A percentile compares a stretch with the other conserved stretches of the same genome.
Evolutionary conservation across 164 flowering plant species (phyloP).

Genomic region (Stephania cephalantha): DNA sequence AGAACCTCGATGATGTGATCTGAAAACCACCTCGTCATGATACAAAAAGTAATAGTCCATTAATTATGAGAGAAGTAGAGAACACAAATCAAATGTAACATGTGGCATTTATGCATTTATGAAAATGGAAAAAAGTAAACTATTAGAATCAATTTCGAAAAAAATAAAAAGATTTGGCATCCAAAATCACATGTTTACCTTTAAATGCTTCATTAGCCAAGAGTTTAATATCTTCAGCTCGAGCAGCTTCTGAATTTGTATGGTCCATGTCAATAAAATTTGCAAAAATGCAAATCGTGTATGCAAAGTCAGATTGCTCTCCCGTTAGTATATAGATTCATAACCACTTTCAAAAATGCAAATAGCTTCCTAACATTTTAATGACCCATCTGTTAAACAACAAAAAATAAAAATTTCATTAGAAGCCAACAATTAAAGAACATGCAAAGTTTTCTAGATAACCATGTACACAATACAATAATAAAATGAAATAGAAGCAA

Average conservation of each 20-base stretch:
- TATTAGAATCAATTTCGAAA: no score
- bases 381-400: neutral
- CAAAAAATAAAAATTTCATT: neutral
- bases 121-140: neutral
- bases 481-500: neutral
- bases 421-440: neutral
- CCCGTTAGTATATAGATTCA: neutral
- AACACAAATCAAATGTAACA: neutral
- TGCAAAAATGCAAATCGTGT: neutral
- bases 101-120: neutral
- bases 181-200: slow-evolving; percentile 34
- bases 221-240: slow-evolving; percentile 71
- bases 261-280: slow-evolving; percentile 44
- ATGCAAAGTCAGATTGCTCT: neutral
- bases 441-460: neutral
- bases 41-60: neutral
- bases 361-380: neutral
- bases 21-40: neutral
- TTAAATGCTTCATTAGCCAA: slow-evolving; percentile 91
- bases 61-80: neutral
- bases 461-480: neutral
- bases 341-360: neutral
- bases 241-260: slow-evolving; percentile 38
- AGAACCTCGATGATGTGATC: neutral
- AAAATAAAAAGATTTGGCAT: neutral